Percentiles rank a stretch among this genome's conserved stretches.
Evolutionary conservation across 495 filamentous ascomycete species (phyloP).

Genomic region (Penicillium macrosclerotiorum): DNA sequence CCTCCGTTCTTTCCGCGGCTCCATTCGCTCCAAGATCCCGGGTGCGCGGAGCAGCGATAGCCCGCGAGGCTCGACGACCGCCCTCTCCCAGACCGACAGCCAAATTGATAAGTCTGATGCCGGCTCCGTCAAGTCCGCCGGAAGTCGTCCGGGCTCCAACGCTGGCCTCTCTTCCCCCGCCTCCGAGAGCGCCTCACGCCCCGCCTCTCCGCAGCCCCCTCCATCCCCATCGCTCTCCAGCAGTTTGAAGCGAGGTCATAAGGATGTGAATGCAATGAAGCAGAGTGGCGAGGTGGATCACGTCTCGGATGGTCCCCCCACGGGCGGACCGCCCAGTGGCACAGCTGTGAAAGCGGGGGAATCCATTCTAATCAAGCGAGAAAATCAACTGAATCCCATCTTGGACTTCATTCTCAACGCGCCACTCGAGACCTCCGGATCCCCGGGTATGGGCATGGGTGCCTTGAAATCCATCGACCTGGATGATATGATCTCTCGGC

Average conservation of each 20-base stretch:
- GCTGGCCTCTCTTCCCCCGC: slow-evolving; percentile 36
- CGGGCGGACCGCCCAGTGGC: slow-evolving; percentile 50
- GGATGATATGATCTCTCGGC: slow-evolving; percentile 94
- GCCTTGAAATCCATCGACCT: slow-evolving; percentile 89
- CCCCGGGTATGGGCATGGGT: slow-evolving; percentile 53
- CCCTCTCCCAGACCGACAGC: slow-evolving; percentile 58
- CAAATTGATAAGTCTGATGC: slow-evolving; percentile 69
- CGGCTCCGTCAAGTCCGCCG: slow-evolving; percentile 66
- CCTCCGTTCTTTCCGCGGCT: slow-evolving; percentile 74
- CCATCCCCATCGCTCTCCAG: slow-evolving; percentile 85
- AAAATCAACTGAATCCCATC: slow-evolving; percentile 65
- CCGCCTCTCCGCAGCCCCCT: slow-evolving; percentile 67
- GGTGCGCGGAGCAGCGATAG: slow-evolving; percentile 64
- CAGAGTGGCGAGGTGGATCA: slow-evolving; percentile 88
- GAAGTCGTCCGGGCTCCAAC: slow-evolving; percentile 49
- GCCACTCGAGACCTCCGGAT: slow-evolving; percentile 37
- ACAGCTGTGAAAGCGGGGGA: slow-evolving; percentile 51
- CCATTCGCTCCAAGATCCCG: slow-evolving; percentile 73
- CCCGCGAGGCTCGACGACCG: slow-evolving; percentile 68
- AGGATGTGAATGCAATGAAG: slow-evolving; percentile 77
- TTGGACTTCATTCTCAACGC: slow-evolving; percentile 46
- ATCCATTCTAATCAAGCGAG: slow-evolving; percentile 74
- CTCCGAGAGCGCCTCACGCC: slow-evolving; percentile 35
- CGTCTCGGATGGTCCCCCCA: slow-evolving; percentile 89
- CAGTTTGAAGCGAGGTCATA: slow-evolving; percentile 71